These are phyloP conservation scores for Aspergillus fijiensis DNA, from an alignment of 2,329 filamentous ascomycete genomes.

Conservation along the genomic window DNA sequence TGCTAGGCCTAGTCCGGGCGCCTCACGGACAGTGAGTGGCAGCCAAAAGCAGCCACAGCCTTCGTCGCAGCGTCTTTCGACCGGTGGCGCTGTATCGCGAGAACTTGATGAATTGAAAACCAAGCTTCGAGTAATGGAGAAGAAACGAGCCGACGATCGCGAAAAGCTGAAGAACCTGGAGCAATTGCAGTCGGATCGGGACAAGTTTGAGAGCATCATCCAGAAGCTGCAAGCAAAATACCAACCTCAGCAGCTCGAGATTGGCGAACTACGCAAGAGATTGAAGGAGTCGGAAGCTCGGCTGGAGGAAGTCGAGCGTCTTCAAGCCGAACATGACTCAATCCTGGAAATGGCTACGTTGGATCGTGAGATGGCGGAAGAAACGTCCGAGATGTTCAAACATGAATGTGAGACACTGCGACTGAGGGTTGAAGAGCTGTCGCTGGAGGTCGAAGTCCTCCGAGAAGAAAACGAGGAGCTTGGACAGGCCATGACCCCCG, in stretches of 20 bases:
- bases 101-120: slow-evolving; percentile 86
- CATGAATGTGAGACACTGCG: slow-evolving; percentile 76
- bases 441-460: slow-evolving; percentile 83
- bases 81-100: slow-evolving; percentile 53
- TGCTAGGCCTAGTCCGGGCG: slow-evolving; percentile 25
- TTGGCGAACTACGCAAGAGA: slow-evolving; percentile 70
- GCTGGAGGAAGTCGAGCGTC: slow-evolving; percentile 67
- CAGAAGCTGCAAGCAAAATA: slow-evolving; percentile 89
- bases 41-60: slow-evolving; percentile 31
- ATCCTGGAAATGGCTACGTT: slow-evolving; percentile 82
- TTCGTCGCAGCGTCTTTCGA: slow-evolving; percentile 45
- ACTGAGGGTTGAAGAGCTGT: slow-evolving; percentile 75
- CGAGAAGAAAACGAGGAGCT: slow-evolving; percentile 84
- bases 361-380: slow-evolving; percentile 95
- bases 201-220: slow-evolving; percentile 70
- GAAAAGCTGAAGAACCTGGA: slow-evolving; percentile 80
- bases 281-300: slow-evolving; percentile 72
- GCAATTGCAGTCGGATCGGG: slow-evolving; percentile 61
- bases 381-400: slow-evolving; percentile 79
- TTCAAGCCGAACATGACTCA: slow-evolving; percentile 81
- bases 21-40: slow-evolving; percentile 24
- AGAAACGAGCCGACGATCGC: slow-evolving; percentile 79
- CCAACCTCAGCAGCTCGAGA: slow-evolving; percentile 79
- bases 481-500: slow-evolving; percentile 78
- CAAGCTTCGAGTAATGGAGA: slow-evolving; percentile 82